Evolutionary conservation across 164 flowering plant genomes (phyloP).

Genomic region (Nymphaea colorata): DNA sequence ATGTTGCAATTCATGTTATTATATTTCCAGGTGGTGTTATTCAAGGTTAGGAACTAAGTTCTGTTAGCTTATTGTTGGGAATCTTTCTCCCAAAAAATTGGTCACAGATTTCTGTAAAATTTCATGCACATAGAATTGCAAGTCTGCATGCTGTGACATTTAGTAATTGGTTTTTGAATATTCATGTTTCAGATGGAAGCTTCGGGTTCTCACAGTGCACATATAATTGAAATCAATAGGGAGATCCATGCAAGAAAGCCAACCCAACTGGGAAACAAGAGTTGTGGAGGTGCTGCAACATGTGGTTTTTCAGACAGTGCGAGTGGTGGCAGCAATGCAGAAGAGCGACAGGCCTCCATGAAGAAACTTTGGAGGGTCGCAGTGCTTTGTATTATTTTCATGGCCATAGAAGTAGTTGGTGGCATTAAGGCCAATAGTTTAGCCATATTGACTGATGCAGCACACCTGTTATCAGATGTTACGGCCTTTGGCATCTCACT

Average conservation of each 20-base stretch:
- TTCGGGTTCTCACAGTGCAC: conserved; percentile 26
- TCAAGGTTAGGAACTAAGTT: too few species aligned
- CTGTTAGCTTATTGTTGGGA: too few species aligned
- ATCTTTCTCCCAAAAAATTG: too few species aligned
- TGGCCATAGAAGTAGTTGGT: conserved; percentile 71
- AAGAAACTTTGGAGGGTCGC: conserved; percentile 58
- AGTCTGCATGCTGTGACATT: not conserved
- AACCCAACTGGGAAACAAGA: conserved; percentile 25
- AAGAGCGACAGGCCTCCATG: conserved; percentile 62
- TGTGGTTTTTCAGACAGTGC: conserved; percentile 71
- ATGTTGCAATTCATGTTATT: too few species aligned
- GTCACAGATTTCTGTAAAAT: too few species aligned
- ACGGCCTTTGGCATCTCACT: conserved; percentile 88
- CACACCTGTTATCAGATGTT: conserved; percentile 78
- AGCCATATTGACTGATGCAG: conserved; percentile 84
- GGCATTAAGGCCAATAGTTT: conserved; percentile 88
- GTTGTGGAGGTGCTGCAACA: conserved; percentile 44
- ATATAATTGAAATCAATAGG: conserved; percentile 38
- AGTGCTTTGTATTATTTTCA: conserved; percentile 55
- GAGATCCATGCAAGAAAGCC: conserved; percentile 20
- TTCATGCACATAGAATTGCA: too few species aligned
- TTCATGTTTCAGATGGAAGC: conserved; percentile 51
- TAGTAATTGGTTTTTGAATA: not conserved
- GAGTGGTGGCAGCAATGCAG: conserved; percentile 42
- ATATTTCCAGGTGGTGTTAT: too few species aligned